Conservation (phyloP, 2,329 filamentous ascomycete species). For the Tolypocladium sp. region DNA sequence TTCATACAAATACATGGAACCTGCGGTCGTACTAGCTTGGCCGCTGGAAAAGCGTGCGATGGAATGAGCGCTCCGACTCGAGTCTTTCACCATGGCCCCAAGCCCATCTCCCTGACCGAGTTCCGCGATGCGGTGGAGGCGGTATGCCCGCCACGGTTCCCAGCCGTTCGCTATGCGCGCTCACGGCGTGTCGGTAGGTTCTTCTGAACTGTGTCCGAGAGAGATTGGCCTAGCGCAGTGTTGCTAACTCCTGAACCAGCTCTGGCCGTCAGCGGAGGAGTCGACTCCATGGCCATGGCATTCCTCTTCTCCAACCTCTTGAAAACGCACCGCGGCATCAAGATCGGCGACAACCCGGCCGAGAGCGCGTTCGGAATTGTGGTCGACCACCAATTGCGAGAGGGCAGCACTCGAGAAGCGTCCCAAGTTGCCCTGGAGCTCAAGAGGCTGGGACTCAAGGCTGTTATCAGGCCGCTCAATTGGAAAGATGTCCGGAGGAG, state of each 20-base stretch:
- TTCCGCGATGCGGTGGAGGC: conserved; percentile 40
- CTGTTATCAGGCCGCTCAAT: conserved; percentile 16
- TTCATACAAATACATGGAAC: neutral
- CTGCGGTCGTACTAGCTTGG: neutral
- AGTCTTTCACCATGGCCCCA: conserved; percentile 26
- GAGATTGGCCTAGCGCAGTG: neutral
- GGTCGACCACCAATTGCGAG: conserved; percentile 49
- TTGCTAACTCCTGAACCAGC: conserved; percentile 30
- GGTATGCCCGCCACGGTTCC: conserved; percentile 40
- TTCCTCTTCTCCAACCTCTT: conserved; percentile 52
- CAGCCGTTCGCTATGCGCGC: conserved; percentile 21
- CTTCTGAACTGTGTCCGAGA: neutral
- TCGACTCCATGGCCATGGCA: conserved; percentile 96
- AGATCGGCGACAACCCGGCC: conserved; percentile 36
- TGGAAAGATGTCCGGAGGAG: conserved; percentile 35
- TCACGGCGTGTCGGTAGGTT: conserved; percentile 33
- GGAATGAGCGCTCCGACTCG: conserved; percentile 24
- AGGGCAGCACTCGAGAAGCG: conserved; percentile 44
- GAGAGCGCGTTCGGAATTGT: conserved; percentile 35
- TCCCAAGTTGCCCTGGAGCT: conserved; percentile 31
- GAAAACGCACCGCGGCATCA: conserved; percentile 20
- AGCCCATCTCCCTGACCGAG: conserved; percentile 26
- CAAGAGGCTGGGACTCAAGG: conserved; percentile 24
- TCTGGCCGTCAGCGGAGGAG: conserved; percentile 82
- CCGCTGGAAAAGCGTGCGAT: conserved; percentile 8